Evolutionary conservation across 176 grass and related monocot genomes (phyloP), one percentile per base, ranked within the genome.

Genomic region (Poa annua): DNA sequence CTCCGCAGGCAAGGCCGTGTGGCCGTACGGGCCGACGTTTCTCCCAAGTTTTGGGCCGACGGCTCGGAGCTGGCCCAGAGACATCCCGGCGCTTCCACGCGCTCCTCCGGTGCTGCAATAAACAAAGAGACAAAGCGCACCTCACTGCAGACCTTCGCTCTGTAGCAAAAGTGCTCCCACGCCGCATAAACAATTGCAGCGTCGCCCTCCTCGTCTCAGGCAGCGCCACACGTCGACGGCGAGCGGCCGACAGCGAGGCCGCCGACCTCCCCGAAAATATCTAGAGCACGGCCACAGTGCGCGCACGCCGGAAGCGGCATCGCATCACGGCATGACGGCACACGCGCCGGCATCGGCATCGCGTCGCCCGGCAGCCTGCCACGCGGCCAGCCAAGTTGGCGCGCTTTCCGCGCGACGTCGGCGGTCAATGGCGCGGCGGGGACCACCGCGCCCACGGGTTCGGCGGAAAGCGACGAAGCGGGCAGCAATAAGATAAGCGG

Each of bases 241-340:
- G 41, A 42, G 44, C 69, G 69, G 4, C 42, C 8, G 38, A 25
- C 69, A 44, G 69, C 42, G 39, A 47, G 36, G 22, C 44, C 69
- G 69, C 69, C 69, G 69, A 73, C 70, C 70, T 50, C 70, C 24
- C 70, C 70, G 62, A 26, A 73, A 73, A 73, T 73, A 73, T 73
- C 70, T 14, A 14, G 41, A 71, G n/a, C 41, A 49, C 69, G 69
- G 69, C 6, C 42, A 72, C 69, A 16, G 69, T 72, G 42, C 39
- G 3, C 68, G 48, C 48, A 50, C 48, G 48, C 44, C 44, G 44
- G 14, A 15, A 3, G 45, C n/a, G 55, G 5, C 67, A 24, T 47
- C 66, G 4, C 66, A 21, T 70, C 66, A 45, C 41, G 21, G 3
- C 36, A 38, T 6, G 1, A 29, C 29, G 29, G 39, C 39, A 41